Conservation (phyloP, 2,329 filamentous ascomycete genomes). For the Mycosphaerella sp. region DNA sequence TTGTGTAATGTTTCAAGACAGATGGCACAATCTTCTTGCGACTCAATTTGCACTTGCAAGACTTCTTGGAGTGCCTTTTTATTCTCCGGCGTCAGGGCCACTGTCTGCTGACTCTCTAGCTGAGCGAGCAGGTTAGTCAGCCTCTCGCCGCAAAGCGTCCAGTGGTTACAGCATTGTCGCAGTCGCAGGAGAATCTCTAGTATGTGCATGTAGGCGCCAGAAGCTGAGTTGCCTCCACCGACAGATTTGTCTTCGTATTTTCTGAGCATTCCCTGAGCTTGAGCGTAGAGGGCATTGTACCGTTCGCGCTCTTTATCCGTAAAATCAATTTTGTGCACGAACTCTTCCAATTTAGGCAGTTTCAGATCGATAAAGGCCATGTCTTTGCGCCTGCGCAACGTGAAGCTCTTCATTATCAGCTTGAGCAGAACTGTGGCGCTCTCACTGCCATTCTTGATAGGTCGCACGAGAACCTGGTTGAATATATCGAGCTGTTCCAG, state of each 20-base stretch:
- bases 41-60: slow-evolving; percentile 69
- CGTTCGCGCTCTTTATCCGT: slow-evolving; percentile 66
- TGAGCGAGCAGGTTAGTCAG: slow-evolving; percentile 66
- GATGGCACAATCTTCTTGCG: slow-evolving; percentile 74
- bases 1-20: slow-evolving; percentile 67
- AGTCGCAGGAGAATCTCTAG: slow-evolving; percentile 77
- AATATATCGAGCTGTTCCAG: slow-evolving; percentile 67
- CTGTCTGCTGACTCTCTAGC: slow-evolving; percentile 60
- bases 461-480: slow-evolving; percentile 63
- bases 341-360: slow-evolving; percentile 70
- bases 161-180: slow-evolving; percentile 83
- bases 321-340: slow-evolving; percentile 68
- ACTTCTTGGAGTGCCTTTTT: slow-evolving; percentile 65
- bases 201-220: slow-evolving; percentile 60
- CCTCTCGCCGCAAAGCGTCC: slow-evolving; percentile 71
- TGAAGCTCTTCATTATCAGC: slow-evolving; percentile 71
- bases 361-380: slow-evolving; percentile 83
- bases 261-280: slow-evolving; percentile 66
- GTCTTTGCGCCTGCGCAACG: slow-evolving; percentile 74
- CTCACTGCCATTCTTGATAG: slow-evolving; percentile 54
- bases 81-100: slow-evolving; percentile 68
- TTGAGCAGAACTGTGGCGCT: slow-evolving; percentile 61
- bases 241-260: slow-evolving; percentile 39
- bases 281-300: slow-evolving; percentile 67
- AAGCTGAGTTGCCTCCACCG: slow-evolving; percentile 32